These are phyloP conservation scores for Takakia lepidozioides DNA, from an alignment of 225 moss, liverwort and hornwort genomes.

Conservation along the genomic window DNA sequence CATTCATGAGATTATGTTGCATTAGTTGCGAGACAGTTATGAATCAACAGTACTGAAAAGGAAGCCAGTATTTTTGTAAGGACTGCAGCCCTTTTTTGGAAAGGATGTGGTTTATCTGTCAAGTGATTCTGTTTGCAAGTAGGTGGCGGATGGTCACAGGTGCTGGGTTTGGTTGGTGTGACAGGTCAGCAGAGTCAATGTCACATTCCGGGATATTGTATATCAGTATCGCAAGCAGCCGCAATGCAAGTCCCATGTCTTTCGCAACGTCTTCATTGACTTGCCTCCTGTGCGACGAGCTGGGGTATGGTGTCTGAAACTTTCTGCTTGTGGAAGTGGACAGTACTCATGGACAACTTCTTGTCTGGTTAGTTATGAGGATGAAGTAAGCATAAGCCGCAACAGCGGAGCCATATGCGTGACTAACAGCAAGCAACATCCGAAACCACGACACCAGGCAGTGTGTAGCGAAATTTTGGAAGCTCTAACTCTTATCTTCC, in stretches of 20 bases:
- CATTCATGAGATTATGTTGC: too few relatives aligned
- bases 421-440: too few relatives aligned
- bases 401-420: too few relatives aligned
- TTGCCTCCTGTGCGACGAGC: constrained; percentile 49
- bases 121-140: not conserved
- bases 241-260: constrained; percentile 83
- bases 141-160: not conserved
- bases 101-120: not conserved
- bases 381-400: too few relatives aligned
- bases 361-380: too few relatives aligned
- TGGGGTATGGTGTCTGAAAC: constrained; percentile 39
- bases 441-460: too few relatives aligned
- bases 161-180: constrained; percentile 13
- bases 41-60: not conserved
- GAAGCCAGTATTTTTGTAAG: not conserved
- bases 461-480: too few relatives aligned
- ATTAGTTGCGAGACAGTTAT: too few relatives aligned
- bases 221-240: constrained; percentile 89
- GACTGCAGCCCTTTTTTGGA: not conserved
- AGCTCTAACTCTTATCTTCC: too few relatives aligned
- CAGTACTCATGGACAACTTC: too few relatives aligned
- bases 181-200: constrained; percentile 90
- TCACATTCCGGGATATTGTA: constrained; percentile 90
- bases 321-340: too few relatives aligned
- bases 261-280: constrained; percentile 82